These are phyloP conservation scores for Kwoniella sp. DNA, from an alignment of 768 basidiomycete species.

Conservation along the genomic window DNA sequence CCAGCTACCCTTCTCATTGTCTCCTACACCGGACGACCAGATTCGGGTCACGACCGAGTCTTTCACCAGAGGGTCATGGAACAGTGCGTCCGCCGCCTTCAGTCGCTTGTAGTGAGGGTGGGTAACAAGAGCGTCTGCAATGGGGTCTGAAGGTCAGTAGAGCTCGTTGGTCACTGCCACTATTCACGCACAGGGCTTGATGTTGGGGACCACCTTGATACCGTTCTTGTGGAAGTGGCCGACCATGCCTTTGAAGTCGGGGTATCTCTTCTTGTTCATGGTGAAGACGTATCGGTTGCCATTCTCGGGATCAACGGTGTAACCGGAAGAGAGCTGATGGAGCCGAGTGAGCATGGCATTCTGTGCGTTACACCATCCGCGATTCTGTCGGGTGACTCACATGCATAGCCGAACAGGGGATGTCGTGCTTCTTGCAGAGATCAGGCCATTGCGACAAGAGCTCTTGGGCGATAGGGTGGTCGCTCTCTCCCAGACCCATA, in stretches of 20 bases:
- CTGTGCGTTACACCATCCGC: too few species aligned
- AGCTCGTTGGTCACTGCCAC: background rate
- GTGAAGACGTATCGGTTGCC: constrained; percentile 42
- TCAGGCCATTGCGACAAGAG: constrained; percentile 43
- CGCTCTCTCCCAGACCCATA: constrained; percentile 47
- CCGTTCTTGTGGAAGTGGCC: constrained; percentile 41
- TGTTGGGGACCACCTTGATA: constrained; percentile 48
- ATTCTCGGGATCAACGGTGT: constrained; percentile 31
- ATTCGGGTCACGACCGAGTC: constrained; percentile 35
- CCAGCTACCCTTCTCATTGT: constrained; percentile 44
- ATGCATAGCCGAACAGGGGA: constrained; percentile 49
- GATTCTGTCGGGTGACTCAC: too few species aligned
- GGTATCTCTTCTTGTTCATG: constrained; percentile 46
- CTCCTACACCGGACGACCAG: constrained; percentile 41
- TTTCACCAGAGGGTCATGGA: constrained; percentile 36
- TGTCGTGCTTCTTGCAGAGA: constrained; percentile 44
- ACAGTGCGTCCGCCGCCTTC: constrained; percentile 32
- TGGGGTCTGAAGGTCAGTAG: background rate
- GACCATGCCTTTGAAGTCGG: constrained; percentile 46
- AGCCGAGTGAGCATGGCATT: background rate
- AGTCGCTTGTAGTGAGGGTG: constrained; percentile 42
- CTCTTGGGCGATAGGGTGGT: constrained; percentile 43
- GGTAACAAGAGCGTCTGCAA: constrained; percentile 29
- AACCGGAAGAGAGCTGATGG: constrained; percentile 43
- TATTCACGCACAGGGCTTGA: constrained; percentile 41